phyloP scores from a whole-genome alignment of 176 grass and related monocot genomes.

The Echinochloa phyllopogon region DNA sequence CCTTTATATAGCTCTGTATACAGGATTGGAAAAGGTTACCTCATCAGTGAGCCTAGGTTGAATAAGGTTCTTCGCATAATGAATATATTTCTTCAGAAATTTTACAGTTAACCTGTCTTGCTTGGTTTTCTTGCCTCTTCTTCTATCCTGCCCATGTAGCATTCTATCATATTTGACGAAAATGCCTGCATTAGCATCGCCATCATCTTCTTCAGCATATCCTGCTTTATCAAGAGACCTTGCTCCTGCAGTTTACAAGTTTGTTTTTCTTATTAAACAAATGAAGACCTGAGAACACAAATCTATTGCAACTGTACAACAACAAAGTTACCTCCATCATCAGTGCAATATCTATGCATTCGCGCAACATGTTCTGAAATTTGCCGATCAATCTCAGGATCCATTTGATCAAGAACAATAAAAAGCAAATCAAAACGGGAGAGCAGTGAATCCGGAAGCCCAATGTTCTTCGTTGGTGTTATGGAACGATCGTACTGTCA shows the following conservation, averaged over 20 bases:
- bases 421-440: constrained; percentile 99
- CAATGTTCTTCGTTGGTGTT: constrained; percentile 97
- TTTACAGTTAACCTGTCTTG: constrained; percentile 89
- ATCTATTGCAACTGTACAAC: constrained; percentile 18
- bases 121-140: constrained; percentile 78
- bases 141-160: constrained; percentile 96
- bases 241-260: constrained; percentile 48
- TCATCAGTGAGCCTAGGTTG: constrained; percentile 94
- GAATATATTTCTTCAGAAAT: constrained; percentile 97
- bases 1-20: background rate
- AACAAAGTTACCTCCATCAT: constrained; percentile 75
- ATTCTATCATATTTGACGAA: constrained; percentile 97
- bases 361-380: constrained; percentile 94
- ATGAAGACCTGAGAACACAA: constrained; percentile 29
- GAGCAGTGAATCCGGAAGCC: constrained; percentile 92
- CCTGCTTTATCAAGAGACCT: constrained; percentile 66
- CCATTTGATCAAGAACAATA: constrained; percentile 99
- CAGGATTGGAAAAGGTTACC: constrained; percentile 53
- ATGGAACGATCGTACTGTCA: constrained; percentile 93
- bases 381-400: constrained; percentile 91
- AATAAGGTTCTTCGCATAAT: constrained; percentile 96
- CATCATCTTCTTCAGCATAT: constrained; percentile 90
- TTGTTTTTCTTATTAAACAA: constrained; percentile 33
- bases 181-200: constrained; percentile 68
- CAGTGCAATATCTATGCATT: constrained; percentile 96